phyloP scores from a whole-genome alignment of 306 rosid species.

The Vigna radiata region DNA sequence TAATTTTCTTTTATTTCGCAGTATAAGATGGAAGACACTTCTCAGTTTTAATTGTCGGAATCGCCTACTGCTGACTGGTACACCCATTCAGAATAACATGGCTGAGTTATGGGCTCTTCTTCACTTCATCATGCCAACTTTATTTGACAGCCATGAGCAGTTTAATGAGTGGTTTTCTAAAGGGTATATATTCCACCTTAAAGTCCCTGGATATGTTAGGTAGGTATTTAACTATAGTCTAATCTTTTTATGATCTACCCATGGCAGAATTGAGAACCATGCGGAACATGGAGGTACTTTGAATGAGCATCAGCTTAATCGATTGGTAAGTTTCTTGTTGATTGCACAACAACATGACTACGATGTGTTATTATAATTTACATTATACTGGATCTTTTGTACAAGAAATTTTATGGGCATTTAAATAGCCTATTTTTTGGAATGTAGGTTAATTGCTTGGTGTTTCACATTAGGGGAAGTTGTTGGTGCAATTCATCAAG shows the following conservation, averaged over 20 bases:
- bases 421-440: constrained; percentile 18
- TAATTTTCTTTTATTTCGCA: constrained; percentile 48
- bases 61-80: constrained; percentile 91
- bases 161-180: constrained; percentile 99
- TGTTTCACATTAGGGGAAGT: constrained; percentile 22
- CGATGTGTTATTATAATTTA: neutral
- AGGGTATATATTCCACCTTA: constrained; percentile 68
- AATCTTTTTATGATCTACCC: constrained; percentile 29
- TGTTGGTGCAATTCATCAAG: constrained; percentile 2
- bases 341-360: constrained; percentile 9
- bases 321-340: constrained; percentile 73
- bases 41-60: constrained; percentile 98
- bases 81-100: constrained; percentile 98
- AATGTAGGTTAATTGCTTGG: constrained; percentile 18
- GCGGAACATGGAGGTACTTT: constrained; percentile 99
- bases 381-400: neutral
- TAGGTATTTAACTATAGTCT: constrained; percentile 31
- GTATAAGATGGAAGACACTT: constrained; percentile 99
- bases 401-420: constrained; percentile 23
- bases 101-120: constrained; percentile 99
- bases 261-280: constrained; percentile 89
- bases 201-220: constrained; percentile 31
- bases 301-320: constrained; percentile 96
- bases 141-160: constrained; percentile 98
- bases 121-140: constrained; percentile 97